phyloP scores from a whole-genome alignment of 352 stramenopile genomes.

The Globisporangium iwayamae region DNA sequence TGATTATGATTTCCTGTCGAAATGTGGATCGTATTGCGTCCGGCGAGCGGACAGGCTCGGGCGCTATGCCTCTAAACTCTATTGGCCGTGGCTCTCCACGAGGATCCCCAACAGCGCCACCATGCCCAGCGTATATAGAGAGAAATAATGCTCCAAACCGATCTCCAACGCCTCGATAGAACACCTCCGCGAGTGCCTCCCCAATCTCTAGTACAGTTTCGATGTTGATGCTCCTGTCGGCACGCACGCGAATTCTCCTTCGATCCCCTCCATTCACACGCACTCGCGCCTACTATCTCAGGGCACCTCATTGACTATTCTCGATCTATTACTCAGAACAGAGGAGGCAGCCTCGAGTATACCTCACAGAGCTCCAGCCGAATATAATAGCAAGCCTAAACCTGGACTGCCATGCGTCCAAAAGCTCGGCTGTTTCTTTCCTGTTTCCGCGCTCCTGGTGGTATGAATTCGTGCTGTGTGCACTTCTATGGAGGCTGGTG shows the following conservation, averaged over 20 bases:
- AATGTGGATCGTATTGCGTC: not conserved
- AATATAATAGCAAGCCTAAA: no score
- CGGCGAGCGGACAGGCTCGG: not conserved
- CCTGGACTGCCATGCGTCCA: no score
- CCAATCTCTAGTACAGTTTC: not conserved
- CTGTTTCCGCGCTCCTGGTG: not conserved
- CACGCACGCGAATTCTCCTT: no score
- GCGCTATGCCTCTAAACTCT: not conserved
- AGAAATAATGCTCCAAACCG: not conserved
- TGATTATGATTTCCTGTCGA: constrained; percentile 5
- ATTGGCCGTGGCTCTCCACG: not conserved
- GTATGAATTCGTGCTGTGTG: not conserved
- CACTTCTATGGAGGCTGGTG: not conserved
- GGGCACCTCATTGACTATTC: no score
- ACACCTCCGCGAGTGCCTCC: not conserved
- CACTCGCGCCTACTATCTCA: no score
- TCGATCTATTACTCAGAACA: no score
- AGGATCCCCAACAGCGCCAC: not conserved
- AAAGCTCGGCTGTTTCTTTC: no score
- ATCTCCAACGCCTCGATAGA: not conserved
- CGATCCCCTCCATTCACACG: no score
- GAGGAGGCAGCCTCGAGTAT: no score
- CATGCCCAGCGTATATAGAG: not conserved
- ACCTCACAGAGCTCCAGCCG: no score
- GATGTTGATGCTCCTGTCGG: no score